phyloP scores from a whole-genome alignment of 148 eudicot genomes.

The Cornus kousa region DNA sequence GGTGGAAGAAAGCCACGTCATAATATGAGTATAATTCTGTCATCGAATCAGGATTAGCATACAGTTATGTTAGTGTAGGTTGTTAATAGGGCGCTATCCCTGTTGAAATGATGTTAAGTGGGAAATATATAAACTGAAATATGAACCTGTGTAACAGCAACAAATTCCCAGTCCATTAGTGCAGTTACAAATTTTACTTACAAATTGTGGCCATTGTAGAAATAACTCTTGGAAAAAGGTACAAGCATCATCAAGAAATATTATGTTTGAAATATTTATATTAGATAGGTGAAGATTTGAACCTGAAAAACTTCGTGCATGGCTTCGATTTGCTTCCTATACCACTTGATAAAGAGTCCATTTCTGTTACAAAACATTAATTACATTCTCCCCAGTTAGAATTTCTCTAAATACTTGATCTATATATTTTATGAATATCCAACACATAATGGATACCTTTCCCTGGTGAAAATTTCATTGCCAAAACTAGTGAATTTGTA shows the following conservation, averaged over 20 bases:
- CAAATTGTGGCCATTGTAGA: background rate
- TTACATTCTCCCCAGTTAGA: conserved; percentile 42
- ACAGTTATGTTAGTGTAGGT: background rate
- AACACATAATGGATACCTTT: background rate
- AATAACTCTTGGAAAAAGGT: background rate
- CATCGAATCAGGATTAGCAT: background rate
- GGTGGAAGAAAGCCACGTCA: no score
- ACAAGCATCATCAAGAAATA: background rate
- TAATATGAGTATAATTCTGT: background rate
- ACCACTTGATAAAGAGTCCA: conserved; percentile 65
- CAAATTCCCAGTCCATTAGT: background rate
- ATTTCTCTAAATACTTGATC: conserved; percentile 8
- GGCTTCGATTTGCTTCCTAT: conserved; percentile 93
- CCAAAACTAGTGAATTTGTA: no score
- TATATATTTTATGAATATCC: background rate
- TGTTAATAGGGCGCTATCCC: background rate
- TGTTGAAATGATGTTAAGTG: background rate
- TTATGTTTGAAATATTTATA: background rate
- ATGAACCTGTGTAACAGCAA: background rate
- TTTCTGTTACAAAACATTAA: conserved; percentile 74
- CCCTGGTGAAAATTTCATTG: background rate
- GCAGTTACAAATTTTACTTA: background rate
- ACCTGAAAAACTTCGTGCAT: conserved; percentile 80
- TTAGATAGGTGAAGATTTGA: conserved; percentile 36
- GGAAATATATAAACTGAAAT: background rate